Evolutionary conservation across 345 rosid genomes (phyloP).

Genomic region (Turnera subulata): DNA sequence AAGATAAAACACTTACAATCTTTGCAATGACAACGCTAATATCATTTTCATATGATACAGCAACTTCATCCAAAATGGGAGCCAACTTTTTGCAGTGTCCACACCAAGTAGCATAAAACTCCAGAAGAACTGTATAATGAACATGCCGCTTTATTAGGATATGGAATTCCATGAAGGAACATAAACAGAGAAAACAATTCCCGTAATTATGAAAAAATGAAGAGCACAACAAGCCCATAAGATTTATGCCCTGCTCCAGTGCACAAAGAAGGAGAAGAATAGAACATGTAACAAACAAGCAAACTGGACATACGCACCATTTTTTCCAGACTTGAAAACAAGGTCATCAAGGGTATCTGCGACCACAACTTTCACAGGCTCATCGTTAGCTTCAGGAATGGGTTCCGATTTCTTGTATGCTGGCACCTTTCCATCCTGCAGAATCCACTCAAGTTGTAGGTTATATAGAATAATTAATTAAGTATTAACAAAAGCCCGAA

Average conservation of each 20-base stretch:
- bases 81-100: conserved; percentile 94
- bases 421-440: conserved; percentile 81
- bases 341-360: conserved; percentile 77
- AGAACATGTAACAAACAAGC: neutral
- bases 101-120: conserved; percentile 98
- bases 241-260: too few species aligned
- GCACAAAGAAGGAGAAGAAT: too few species aligned
- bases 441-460: neutral
- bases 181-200: neutral
- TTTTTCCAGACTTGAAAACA: conserved; percentile 78
- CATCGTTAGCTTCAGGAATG: conserved; percentile 73
- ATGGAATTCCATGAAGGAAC: neutral
- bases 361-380: conserved; percentile 89
- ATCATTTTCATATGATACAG: conserved; percentile 57
- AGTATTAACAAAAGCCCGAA: neutral
- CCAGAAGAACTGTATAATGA: conserved; percentile 61
- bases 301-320: conserved; percentile 43
- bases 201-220: too few species aligned
- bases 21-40: conserved; percentile 67
- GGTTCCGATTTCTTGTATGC: conserved; percentile 78
- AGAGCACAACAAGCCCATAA: too few species aligned
- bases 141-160: neutral
- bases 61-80: conserved; percentile 93
- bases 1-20: conserved; percentile 46
- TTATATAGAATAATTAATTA: neutral